Evolutionary conservation across 2,329 filamentous ascomycete genomes (phyloP), one percentile per base, ranked within the genome.

Genomic region (Arachnopeziza araneosa): DNA sequence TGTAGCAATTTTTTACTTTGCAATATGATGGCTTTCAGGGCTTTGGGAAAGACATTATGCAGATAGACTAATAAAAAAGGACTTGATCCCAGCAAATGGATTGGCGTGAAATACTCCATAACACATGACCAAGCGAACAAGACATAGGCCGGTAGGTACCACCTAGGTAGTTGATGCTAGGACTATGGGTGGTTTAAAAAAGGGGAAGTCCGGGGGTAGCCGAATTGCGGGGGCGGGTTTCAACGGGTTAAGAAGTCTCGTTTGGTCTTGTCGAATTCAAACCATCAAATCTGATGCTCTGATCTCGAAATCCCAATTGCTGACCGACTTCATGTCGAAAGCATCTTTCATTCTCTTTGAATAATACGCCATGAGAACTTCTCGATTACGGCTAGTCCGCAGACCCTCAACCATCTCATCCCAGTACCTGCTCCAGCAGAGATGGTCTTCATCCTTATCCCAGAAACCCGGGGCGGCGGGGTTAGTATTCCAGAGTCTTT

Each of bases 391-490:
- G 36, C 36, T 19, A 19, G 36, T 44, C 36, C 36, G 36, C 36
- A 44, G 36, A 19, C 5, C 36, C 17, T 44, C 36, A 19, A 19
- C 12, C 12, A 5, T 44, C 36, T 44, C 12, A 5, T 44, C 36
- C 4, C 36, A 19, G 36, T 19, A 14, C 17, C 4, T 44, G 10
- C 17, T 44, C 12, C 36, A 14, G 36, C 36, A 44, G 59, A 64
- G 68, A 69, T 68, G 65, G 53, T 64, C 64, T 55, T 71, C 69
- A 23, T 69, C 68, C 4, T 30, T 69, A 17, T 67, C 66, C 4
- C 68, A 69, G 57, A 69, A 67, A 55, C 67, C 68, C 12, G 68
- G 67, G 14, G 54, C 67, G 21, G 64, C 69, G 55, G 67, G 67
- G 69, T 69, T 53, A 60, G 62, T 58, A 50, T 22, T n/a, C 17